These are phyloP conservation scores for Chlamydomonas sp. DNA, from an alignment of 139 green algal species.

Conservation along the genomic window DNA sequence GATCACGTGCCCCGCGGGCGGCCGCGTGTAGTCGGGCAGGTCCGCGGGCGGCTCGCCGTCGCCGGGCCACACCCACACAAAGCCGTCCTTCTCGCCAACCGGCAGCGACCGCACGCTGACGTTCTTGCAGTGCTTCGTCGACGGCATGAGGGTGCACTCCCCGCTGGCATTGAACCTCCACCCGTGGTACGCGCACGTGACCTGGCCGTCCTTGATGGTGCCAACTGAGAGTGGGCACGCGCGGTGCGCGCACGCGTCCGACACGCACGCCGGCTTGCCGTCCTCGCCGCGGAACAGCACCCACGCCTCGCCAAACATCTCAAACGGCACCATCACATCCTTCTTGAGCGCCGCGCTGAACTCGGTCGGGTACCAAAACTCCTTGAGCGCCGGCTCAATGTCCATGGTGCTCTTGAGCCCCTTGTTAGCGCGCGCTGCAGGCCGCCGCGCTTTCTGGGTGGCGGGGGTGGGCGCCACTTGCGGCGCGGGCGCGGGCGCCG, in stretches of 20 bases:
- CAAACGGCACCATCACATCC: constrained; percentile 66
- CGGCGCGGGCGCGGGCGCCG: no score
- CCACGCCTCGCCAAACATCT: constrained; percentile 93
- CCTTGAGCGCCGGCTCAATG: constrained; percentile 43
- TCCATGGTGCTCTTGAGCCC: constrained; percentile 57
- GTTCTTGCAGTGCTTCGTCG: constrained; percentile 58
- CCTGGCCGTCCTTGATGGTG: constrained; percentile 51
- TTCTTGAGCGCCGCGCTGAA: constrained; percentile 46
- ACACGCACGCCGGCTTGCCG: constrained; percentile 63
- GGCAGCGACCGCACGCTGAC: constrained; percentile 72
- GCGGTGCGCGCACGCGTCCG: constrained; percentile 90
- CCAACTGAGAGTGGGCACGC: constrained; percentile 89
- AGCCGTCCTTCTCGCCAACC: constrained; percentile 79
- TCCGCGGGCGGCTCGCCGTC: constrained; percentile 32
- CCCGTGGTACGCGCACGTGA: constrained; percentile 79
- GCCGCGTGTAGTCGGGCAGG: constrained; percentile 46
- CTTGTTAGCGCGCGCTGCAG: no score
- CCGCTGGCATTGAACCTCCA: constrained; percentile 82
- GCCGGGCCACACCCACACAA: constrained; percentile 91
- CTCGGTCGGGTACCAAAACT: constrained; percentile 67
- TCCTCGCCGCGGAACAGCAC: constrained; percentile 82
- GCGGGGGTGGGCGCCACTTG: no score
- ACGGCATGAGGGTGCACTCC: constrained; percentile 88
- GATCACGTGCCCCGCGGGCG: constrained; percentile 64
- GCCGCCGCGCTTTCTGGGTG: no score